Base-by-base conservation (phyloP, 768 basidiomycete genomes). In the Kwoniella mangroviensis region DNA sequence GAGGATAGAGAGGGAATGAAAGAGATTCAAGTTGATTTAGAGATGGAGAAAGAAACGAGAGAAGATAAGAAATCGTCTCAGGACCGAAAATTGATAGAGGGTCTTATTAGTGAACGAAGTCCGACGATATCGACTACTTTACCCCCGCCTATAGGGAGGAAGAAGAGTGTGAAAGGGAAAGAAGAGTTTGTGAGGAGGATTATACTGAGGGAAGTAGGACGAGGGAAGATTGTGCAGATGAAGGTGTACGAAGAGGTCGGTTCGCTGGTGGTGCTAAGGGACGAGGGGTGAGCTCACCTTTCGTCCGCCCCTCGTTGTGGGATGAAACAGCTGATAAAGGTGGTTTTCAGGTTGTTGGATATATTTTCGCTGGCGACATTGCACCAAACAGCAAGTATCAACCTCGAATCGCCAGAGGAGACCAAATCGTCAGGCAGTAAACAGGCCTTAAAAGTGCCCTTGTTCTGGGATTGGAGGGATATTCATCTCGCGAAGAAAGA, bases 11-110 rank as follows among this genome's bases (percentile, higher is more conserved):
- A 60, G 73, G 75, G 22, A 60, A 69, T 79, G 17, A 63, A 68
- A n/a, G 79, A 80, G 55, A 65, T 76, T 4, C 73, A 74, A 59
- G 76, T 80, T 12, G 76, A 80, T 34, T 54, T 70, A 58, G 79
- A 76, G 67, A 80, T 80, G 79, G 63, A 75, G 64, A 71, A 69
- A 65, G 79, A 76, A 56, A 55, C 58, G 40, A 54, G 61, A 42
- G 77, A 77, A 51, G 76, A 69, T 17, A 41, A 66, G 60, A 75
- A 72, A 58, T 75, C 75, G 45, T 43, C 42, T 45, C 71, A 77
- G 40, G 77, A 77, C 12, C 34, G 60, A 54, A 73, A 64, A 54
- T 58, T 70, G 28, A 71, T 79, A 12, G 73, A 79, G n/a, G 43
- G 60, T 24, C 72, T 75, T 10, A 70, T 67, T 52, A 63, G 53